Percentiles rank a stretch among this genome's conserved stretches.
Evolutionary conservation across 495 filamentous ascomycete species (phyloP).

Genomic region (Penicillium cinerascens): DNA sequence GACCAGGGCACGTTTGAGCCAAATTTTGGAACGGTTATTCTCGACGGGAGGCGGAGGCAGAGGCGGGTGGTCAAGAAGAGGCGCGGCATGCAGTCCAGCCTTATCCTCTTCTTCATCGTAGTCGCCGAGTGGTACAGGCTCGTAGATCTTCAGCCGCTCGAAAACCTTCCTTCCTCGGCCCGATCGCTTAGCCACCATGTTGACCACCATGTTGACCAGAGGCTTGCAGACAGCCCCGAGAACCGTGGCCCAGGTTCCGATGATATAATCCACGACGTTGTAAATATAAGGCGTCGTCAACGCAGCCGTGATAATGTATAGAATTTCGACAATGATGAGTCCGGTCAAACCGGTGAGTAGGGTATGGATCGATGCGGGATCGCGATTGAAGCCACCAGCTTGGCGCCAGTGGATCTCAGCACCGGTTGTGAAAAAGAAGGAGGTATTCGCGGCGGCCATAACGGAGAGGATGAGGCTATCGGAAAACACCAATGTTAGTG

Average conservation of each 20-base stretch:
- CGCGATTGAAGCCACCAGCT: conserved; percentile 29
- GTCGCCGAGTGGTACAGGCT: conserved; percentile 15
- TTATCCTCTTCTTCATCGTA: conserved; percentile 27
- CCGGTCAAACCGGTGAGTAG: conserved; percentile 38
- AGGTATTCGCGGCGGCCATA: conserved; percentile 37
- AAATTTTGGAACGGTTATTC: background rate
- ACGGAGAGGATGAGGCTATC: conserved; percentile 30
- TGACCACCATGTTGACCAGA: background rate
- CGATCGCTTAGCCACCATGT: conserved; percentile 4
- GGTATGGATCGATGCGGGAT: conserved; percentile 35
- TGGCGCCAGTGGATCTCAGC: conserved; percentile 43
- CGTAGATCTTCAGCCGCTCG: conserved; percentile 23
- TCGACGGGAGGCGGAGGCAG: background rate
- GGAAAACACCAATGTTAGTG: background rate
- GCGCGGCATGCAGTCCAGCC: conserved; percentile 7
- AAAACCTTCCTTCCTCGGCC: conserved; percentile 14
- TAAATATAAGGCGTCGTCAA: conserved; percentile 23
- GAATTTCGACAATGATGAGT: conserved; percentile 30
- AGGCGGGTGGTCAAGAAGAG: conserved; percentile 11
- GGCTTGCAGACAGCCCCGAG: conserved; percentile 15
- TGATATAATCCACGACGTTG: conserved; percentile 18
- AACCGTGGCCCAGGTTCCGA: conserved; percentile 21
- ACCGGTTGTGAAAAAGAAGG: conserved; percentile 34
- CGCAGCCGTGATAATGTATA: conserved; percentile 23
- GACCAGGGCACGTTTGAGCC: conserved; percentile 15